Evolutionary conservation across 2,329 filamentous ascomycete species (phyloP).

Genomic region (Diplocarpon rosae): DNA sequence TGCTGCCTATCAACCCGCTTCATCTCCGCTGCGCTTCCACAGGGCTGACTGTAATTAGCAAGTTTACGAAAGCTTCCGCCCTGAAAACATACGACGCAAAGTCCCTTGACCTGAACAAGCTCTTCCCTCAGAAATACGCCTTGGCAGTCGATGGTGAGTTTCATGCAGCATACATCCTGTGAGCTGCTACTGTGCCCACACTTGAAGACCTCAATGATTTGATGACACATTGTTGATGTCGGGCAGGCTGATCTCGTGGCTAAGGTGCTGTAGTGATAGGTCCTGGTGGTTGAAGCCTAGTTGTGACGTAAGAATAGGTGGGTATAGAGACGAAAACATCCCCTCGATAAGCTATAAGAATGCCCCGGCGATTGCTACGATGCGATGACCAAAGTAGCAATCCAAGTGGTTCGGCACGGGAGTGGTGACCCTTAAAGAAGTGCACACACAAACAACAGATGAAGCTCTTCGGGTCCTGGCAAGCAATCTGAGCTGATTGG

Average conservation of each 20-base stretch:
- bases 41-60: slow-evolving; percentile 12
- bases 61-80: neutral
- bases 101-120: slow-evolving; percentile 13
- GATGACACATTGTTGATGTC: slow-evolving; percentile 20
- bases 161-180: slow-evolving; percentile 14
- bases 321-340: neutral
- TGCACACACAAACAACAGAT: neutral
- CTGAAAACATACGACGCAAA: slow-evolving; percentile 13
- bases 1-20: slow-evolving; percentile 4
- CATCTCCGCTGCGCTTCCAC: slow-evolving; percentile 9
- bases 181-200: slow-evolving; percentile 19
- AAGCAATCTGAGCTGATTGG: neutral
- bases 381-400: slow-evolving; percentile 6
- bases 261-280: neutral
- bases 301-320: neutral
- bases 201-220: slow-evolving; percentile 21
- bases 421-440: neutral
- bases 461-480: slow-evolving; percentile 1
- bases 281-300: neutral
- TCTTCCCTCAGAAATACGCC: slow-evolving; percentile 21
- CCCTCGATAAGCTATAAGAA: neutral
- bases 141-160: slow-evolving; percentile 14
- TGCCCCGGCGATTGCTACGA: neutral
- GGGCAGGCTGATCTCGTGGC: neutral
- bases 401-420: neutral